Evolutionary conservation across 1,284 basidiomycete species (phyloP), one percentile per base, ranked within the genome.

Genomic region (Trichosporon inkin): DNA sequence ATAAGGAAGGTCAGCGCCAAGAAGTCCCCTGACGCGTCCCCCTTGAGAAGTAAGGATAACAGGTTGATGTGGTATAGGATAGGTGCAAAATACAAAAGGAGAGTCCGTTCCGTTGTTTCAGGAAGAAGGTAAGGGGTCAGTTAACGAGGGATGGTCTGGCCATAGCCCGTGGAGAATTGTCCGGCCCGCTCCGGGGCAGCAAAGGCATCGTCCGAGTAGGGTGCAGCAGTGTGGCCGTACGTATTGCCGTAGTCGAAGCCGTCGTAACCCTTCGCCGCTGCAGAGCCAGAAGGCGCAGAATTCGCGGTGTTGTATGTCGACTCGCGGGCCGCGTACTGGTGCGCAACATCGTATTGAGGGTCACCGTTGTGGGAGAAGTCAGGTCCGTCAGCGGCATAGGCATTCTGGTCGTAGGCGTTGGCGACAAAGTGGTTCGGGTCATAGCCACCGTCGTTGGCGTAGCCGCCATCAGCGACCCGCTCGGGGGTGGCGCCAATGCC

Each of bases 311-410:
- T 32, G 28, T 32, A 32, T n/a, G 38, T 16, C n/a, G 41, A 22
- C 19, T 20, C 41, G 13, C 19, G 51, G 16, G 57, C 66, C 20
- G 62, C 66, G 53, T 65, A 71, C 14, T 69, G 63, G 41, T 67
- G 66, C 17, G 71, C 70, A 47, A 76, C 70, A 49, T 70, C 71
- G 60, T 64, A 64, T 51, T 64, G 63, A 17, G 76, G 75, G 65
- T 77, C 72, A 56, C 75, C 72, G 67, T 77, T 37, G 55, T 61
- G 56, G 24, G 54, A 55, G 19, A 53, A 60, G 59, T 60, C 59
- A 6, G 38, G 22, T 8, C 44, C 55, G 14, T 56, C 40, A 34
- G 65, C 49, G 16, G 52, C 53, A 56, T 35, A 39, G 20, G 39
- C 39, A 54, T 55, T 55, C 17, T 63, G 51, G 44, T 44, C 52